Base-by-base conservation (phyloP, 2,329 filamentous ascomycete genomes). In the Microsporum audouinii region DNA sequence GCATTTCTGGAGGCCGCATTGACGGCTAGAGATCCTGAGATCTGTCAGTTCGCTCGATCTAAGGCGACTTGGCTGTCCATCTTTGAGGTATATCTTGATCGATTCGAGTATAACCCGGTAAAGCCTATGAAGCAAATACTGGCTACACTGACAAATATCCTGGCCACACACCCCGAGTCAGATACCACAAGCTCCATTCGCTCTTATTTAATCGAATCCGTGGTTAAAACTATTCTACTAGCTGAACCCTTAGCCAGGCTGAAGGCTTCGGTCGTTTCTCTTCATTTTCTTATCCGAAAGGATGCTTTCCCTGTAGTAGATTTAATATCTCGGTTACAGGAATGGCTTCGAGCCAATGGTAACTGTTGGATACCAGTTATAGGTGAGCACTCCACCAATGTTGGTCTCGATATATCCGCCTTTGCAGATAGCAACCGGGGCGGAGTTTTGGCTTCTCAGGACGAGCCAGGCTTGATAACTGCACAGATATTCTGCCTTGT, bases 61-160 rank as follows among this genome's bases (percentile, higher is more conserved):
- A 57, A 69, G 5, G 65, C 69, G 14, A 71, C 67, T 33, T 79
- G 77, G 77, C 63, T 72, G 23, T 66, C 71, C 27, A 67, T 75
- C 14, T 77, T 77, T 58, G 69, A 75, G 23, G 66, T 73, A 33
- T 75, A 71, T 51, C 66, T 78, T 58, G 68, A 68, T 61, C 71
- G 72, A 36, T 78, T 73, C 64, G 73, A 76, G 62, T 73, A 75
- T 64, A 69, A 71, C 5, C 76, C 75, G 58, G 71, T 73, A 27
- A 79, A 77, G 66, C 72, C 76, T 27, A 71, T 78, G 67, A 75
- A 75, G 64, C 75, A 77, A 62, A 69, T 79, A 1, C 63, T 79
- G 57, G 67, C 70, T 58, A 73, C 74, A n/a, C 61, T 79, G 60
- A 68, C 69, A 41, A 71, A 66, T 23, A 70, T 74, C 8, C 61